phyloP scores from a whole-genome alignment of 2,329 filamentous ascomycete species.

The Arthrobotrys iridis region DNA sequence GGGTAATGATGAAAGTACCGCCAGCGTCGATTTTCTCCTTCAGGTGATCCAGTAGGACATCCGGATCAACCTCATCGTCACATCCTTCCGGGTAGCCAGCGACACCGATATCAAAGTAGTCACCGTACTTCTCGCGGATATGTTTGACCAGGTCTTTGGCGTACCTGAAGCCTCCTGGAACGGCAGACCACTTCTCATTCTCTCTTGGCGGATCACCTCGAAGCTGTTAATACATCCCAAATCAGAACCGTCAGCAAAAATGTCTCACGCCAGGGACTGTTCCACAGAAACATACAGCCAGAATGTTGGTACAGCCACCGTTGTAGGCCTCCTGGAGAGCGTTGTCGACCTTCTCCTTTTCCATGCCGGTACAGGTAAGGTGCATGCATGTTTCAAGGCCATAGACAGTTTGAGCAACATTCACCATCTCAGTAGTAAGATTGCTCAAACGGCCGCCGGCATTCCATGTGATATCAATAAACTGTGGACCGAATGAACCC shows the following conservation, averaged over 20 bases:
- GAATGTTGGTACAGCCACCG: conserved; percentile 95
- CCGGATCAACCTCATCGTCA: conserved; percentile 89
- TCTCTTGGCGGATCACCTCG: conserved; percentile 93
- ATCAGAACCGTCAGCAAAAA: background rate
- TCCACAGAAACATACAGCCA: conserved; percentile 67
- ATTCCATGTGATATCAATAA: conserved; percentile 99
- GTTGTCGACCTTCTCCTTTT: conserved; percentile 86
- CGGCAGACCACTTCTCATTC: conserved; percentile 90
- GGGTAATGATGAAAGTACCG: conserved; percentile 91
- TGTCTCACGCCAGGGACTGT: background rate
- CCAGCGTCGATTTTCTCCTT: conserved; percentile 98
- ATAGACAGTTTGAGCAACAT: conserved; percentile 92
- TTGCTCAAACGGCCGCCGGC: conserved; percentile 90
- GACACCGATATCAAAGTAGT: conserved; percentile 97
- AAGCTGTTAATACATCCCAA: conserved; percentile 62
- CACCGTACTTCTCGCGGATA: conserved; percentile 79
- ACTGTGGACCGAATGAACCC: conserved; percentile 91
- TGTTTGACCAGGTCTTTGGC: conserved; percentile 89
- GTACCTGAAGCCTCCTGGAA: conserved; percentile 87
- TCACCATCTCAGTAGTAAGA: conserved; percentile 96
- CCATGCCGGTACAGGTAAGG: conserved; percentile 98
- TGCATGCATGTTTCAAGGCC: conserved; percentile 99
- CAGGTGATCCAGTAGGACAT: conserved; percentile 85
- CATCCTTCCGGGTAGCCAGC: conserved; percentile 96
- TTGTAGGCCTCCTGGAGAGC: conserved; percentile 90